Evolutionary conservation across 306 rosid genomes (phyloP), one percentile per base, ranked within the genome.

Genomic region (Prunus campanulata): DNA sequence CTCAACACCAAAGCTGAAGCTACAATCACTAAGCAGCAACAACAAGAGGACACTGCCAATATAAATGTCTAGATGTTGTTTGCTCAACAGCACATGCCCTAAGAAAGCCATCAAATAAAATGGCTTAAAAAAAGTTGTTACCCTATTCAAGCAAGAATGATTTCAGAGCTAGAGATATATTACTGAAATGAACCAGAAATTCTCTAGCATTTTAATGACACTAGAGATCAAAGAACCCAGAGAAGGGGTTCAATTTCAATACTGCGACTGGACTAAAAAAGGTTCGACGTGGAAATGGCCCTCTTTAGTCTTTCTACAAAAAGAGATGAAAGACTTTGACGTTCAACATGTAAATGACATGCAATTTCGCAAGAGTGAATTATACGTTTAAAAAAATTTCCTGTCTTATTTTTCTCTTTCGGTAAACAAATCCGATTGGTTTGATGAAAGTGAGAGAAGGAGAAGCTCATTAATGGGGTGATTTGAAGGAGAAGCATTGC

Each of bases 1-100:
- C 12, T 2, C 8, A 70, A 59, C 64, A 25, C 60, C 74, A 19
- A 11, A 70, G 50, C 68, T 57, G 48, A 52, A 10, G n/a, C 19
- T 61, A 16, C 29, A 14, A 15, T 1, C 0, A 32, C 59, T 25
- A 6, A 61, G 47, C 25, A 39, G 51, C 46, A 71, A 5, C 54
- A 85, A 15, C 88, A 73, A 82, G 63, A 89, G 64, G 80, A 56
- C 71, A 56, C 82, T 75, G 57, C 71, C 48, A 71, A 78, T 15
- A 56, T 47, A 65, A 71, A 30, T 60, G 54, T 71, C 46, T 5
- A 75, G 64, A 80, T 68, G 30, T 72, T 65, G 49, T 61, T 80
- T 66, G 64, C 74, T 22, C 76, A 55, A 68, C 82, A 73, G 66
- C 83, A 81, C 83, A 79, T 82, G 75, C 87, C 71, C 39, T 46